A percentile compares a stretch with the other conserved stretches of the same genome.
phyloP scores from a whole-genome alignment of 2,329 filamentous ascomycete species.

The Epichloe hybrida region DNA sequence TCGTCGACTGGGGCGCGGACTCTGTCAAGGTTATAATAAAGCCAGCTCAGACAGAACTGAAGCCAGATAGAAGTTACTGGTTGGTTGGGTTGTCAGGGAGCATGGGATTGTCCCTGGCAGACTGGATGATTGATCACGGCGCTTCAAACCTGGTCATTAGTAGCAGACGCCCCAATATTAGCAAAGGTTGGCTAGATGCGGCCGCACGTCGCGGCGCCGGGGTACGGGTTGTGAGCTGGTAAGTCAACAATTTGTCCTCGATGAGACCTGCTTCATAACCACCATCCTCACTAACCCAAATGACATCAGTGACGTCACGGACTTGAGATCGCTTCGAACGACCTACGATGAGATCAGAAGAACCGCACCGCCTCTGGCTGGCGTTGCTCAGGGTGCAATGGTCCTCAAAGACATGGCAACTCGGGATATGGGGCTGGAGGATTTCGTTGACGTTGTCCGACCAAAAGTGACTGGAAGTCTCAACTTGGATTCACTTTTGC shows the following conservation, averaged over 20 bases:
- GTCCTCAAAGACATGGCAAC: conserved; percentile 25
- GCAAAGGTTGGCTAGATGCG: not conserved
- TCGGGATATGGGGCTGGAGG: conserved; percentile 13
- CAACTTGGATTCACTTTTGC: conserved; percentile 19
- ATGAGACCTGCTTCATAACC: too few species aligned
- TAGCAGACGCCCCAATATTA: not conserved
- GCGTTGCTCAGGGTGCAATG: conserved; percentile 31
- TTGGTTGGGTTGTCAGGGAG: conserved; percentile 19
- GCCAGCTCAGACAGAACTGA: conserved; percentile 7
- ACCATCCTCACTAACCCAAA: too few species aligned
- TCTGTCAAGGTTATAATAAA: conserved; percentile 6
- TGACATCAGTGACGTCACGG: conserved; percentile 3
- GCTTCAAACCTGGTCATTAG: not conserved
- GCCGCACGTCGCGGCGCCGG: not conserved
- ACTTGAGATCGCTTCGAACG: conserved; percentile 1
- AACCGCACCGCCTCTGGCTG: conserved; percentile 22
- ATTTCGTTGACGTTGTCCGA: conserved; percentile 11
- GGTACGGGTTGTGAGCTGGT: not conserved
- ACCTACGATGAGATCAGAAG: conserved; percentile 8
- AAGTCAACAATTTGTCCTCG: not conserved
- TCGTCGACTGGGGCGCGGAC: not conserved
- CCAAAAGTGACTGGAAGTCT: conserved; percentile 23
- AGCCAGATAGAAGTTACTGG: conserved; percentile 12
- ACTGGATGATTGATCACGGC: conserved; percentile 23
- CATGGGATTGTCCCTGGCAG: conserved; percentile 21